Evolutionary conservation across 2,329 filamentous ascomycete genomes (phyloP), one percentile per base, ranked within the genome.

Genomic region (Shiraia bambusicola): DNA sequence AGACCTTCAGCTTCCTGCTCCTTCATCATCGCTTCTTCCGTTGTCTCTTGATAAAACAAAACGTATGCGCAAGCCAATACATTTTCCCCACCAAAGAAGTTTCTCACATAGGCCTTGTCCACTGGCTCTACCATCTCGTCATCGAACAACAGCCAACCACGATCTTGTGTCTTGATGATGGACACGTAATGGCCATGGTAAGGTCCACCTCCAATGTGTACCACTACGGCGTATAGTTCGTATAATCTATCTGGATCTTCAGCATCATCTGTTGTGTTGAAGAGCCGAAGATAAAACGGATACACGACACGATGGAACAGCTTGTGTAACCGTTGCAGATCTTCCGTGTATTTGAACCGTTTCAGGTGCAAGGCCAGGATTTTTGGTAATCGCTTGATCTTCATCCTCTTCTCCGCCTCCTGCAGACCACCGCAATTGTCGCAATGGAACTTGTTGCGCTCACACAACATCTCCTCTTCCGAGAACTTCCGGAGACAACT

Each of bases 121-220:
- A 98, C 93, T 0, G 93, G 93, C 67, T 98, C 93, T 4, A 98
- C 93, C 82, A 97, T 90, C 71, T 98, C 93, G 60, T 98, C 93
- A 57, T 98, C 93, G 58, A 98, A 98, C 5, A 98, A 73, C 29
- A 98, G 74, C 93, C 93, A 98, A 19, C 93, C 93, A 38, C 88
- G 83, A 63, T 97, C 93, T 61, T 94, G 85, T 0, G 93, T 97
- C 72, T 98, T 98, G 74, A 98, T 91, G 40, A 98, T 93, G 4
- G 91, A 90, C 24, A 98, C 90, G 58, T 98, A 98, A 67, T 98
- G 93, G 3, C 93, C 93, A 63, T 98, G 93, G 62, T 96, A 96
- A 4, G 93, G 92, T 15, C 95, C 94, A 34, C 90, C 90, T 38
- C 93, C 93, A 50, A 98, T 97, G 61, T 98, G 93, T 15, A 98